Base-by-base conservation (phyloP, 192 early-diverging fungal genomes). In the Coemansia erecta region DNA sequence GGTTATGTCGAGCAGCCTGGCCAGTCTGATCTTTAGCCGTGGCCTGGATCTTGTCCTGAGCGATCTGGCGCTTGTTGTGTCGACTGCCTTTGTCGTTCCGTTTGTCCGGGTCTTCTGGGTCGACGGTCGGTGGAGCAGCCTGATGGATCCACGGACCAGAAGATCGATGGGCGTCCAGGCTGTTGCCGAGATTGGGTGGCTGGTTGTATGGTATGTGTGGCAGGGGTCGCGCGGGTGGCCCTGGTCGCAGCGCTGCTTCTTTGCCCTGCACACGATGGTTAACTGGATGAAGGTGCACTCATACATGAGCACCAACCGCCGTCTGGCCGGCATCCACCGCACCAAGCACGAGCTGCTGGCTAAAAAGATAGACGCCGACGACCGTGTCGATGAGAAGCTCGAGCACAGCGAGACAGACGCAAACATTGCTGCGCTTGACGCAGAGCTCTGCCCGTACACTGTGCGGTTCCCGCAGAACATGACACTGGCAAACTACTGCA, bases 281-380 rank as follows among this genome's bases (percentile, higher is more conserved):
- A 95, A 94, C 87, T 82, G 96, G 70, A 94, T 98, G 93, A 98
- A 98, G 65, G 85, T 93, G 64, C 92, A 94, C 68, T 95, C 94
- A n/a, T 98, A 98, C 63, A 85, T 88, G 22, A 79, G 85, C 40
- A 85, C 85, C 56, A 95, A 94, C 70, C 85, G 85, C 22, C 86
- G 89, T 10, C 70, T 92, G 10, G 87, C 88, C 3, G 53, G 66
- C 8, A 53, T 56, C 19, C 51, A 56, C 50, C 51, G 64, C 28
- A 62, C 61, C 4, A 41, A 35, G 17, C n/a, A 52, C 3, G 65
- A 73, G 51, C 57, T 62, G 4, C 15, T 18, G 28, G 50, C 50
- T 19, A 12, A 17, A 23, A 70, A 77, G 40, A 68, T 63, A 51
- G 42, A 45, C 8, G 31, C 39, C 45, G 18, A 21, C 46, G 73